Base-by-base conservation (phyloP, 2,329 filamentous ascomycete genomes). In the Penicillium thymicola region DNA sequence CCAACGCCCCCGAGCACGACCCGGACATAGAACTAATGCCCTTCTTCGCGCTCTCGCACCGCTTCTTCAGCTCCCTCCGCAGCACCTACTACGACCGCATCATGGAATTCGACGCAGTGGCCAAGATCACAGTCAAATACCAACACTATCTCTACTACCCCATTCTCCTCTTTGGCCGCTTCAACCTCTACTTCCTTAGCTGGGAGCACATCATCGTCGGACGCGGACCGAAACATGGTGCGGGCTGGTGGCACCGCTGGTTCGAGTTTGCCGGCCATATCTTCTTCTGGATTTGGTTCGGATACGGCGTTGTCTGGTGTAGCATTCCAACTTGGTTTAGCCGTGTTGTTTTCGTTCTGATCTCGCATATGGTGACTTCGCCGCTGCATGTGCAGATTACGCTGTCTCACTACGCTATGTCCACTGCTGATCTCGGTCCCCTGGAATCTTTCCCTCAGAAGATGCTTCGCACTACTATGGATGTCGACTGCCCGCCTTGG, bases 331-430 rank as follows among this genome's bases (percentile, higher is more conserved):
- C 80, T 51, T 84, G 82, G 71, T 83, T 82, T 73, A 81, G 82
- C 58, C 85, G 90, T 18, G 82, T 93, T 53, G 76, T 82, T 37
- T 96, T 90, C 70, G 78, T 96, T 66, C 78, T 94, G 71, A 76
- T 93, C 68, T 91, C 88, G 70, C 90, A 96, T 68, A 83, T 89
- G 69, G 81, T 90, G 30, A 90, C 89, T 5, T 88, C 89, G 74
- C 87, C 90, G 4, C 77, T 96, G 43, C 92, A 96, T 72, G 83
- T 92, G 4, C 91, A 96, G 71, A 94, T 96, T 69, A 94, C 90
- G 0, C 82, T 96, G n/a, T 93, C 89, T 1, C 91, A 96, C 72
- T 96, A 94, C 73, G 89, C 89, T 58, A 96, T 95, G 91, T 92
- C 89, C 65, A 96, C 91, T 0, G 82, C 89, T 6, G 90, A 96